Percentiles rank a stretch among this genome's conserved stretches.
Evolutionary conservation across 441 rosid genomes (phyloP).

Genomic region (Breynia disticha): DNA sequence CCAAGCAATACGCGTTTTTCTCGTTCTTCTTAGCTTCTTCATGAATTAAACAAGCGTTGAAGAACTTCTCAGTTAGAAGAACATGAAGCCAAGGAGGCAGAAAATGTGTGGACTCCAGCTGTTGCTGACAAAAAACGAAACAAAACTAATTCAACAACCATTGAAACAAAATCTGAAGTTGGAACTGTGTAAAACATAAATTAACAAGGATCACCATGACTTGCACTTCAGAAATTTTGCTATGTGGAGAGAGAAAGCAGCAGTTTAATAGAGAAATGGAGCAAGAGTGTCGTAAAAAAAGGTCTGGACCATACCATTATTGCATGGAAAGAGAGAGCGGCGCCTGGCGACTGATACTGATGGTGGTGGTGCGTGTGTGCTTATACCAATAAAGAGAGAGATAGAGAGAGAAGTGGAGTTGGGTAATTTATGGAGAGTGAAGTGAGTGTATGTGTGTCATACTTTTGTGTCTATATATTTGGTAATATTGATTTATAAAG

Average conservation of each 20-base stretch:
- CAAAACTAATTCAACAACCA: background rate
- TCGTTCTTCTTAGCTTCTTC: conserved; percentile 69
- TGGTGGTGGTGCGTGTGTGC: conserved; percentile 13
- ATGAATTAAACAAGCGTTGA: conserved; percentile 69
- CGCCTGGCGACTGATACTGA: conserved; percentile 35
- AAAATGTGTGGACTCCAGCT: conserved; percentile 23
- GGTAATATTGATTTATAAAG: no score
- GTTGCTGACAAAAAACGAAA: conserved; percentile 14
- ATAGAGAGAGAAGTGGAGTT: background rate
- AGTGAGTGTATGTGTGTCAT: conserved; percentile 5
- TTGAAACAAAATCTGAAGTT: background rate
- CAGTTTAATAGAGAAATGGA: conserved; percentile 13
- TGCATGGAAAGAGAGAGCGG: conserved; percentile 31
- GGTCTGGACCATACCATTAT: conserved; percentile 13
- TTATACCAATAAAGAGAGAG: conserved; percentile 35
- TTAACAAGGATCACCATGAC: no score
- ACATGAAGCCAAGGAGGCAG: conserved; percentile 71
- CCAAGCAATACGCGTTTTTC: conserved; percentile 70
- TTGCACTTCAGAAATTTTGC: no score
- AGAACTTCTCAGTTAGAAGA: conserved; percentile 69
- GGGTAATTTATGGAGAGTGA: conserved; percentile 16
- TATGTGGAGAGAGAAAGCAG: background rate
- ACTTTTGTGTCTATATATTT: conserved; percentile 2
- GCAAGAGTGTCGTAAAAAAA: background rate
- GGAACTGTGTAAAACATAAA: no score